phyloP scores from a whole-genome alignment of 148 eudicot species.

The Nyssa sinensis region DNA sequence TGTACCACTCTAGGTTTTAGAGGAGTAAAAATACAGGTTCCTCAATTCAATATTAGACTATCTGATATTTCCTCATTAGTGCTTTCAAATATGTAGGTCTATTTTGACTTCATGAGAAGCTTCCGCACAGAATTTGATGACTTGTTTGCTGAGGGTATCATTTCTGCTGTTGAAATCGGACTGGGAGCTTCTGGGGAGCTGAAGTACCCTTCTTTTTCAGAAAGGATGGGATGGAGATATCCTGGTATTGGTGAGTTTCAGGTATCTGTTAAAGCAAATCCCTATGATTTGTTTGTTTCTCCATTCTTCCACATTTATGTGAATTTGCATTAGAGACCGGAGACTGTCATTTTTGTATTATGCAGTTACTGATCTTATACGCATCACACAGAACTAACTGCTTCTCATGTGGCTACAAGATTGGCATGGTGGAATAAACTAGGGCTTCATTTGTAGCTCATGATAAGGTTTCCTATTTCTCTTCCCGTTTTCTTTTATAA shows the following conservation, averaged over 20 bases:
- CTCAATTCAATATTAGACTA: not conserved
- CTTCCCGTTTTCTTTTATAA: not conserved
- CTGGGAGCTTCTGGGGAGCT: slow-evolving; percentile 71
- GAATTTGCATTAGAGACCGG: not conserved
- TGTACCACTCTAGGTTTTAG: not conserved
- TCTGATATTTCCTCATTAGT: slow-evolving; percentile 8
- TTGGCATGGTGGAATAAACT: not conserved
- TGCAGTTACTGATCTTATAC: not conserved
- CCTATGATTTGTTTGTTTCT: slow-evolving; percentile 1
- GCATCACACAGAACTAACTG: not conserved
- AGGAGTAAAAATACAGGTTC: not conserved
- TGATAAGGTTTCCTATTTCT: not conserved
- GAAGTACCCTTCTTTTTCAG: slow-evolving; percentile 61
- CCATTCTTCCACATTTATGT: not conserved
- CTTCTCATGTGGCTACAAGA: slow-evolving; percentile 1
- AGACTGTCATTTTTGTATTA: not conserved
- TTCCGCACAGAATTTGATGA: slow-evolving; percentile 71
- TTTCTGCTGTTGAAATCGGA: slow-evolving; percentile 61
- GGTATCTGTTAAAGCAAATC: slow-evolving; percentile 45
- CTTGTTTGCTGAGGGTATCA: slow-evolving; percentile 44
- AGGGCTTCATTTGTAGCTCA: not conserved
- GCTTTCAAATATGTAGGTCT: slow-evolving; percentile 44
- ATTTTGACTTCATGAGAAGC: slow-evolving; percentile 80
- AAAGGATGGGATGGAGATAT: slow-evolving; percentile 63
- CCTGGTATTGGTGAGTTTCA: slow-evolving; percentile 88